Evolutionary conservation across 352 stramenopile genomes (phyloP).

Genomic region (Phytophthora gonapodyides): DNA sequence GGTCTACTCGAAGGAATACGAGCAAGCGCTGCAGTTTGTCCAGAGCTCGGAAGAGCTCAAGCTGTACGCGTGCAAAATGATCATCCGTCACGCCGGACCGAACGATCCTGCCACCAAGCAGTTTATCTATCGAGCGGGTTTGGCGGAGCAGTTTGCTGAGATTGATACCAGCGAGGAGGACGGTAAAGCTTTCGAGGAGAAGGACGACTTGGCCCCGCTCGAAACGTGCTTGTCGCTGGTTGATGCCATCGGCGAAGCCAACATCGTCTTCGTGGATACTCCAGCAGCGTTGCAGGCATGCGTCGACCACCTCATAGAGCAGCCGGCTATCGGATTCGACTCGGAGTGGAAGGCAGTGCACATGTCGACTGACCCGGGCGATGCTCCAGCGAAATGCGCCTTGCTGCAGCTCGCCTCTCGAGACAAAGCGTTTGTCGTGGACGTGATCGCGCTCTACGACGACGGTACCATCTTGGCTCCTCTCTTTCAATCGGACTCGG

Average conservation of each 20-base stretch:
- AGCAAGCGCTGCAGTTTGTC: slow-evolving; percentile 57
- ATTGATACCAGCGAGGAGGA: slow-evolving; percentile 46
- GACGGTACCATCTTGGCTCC: slow-evolving; percentile 35
- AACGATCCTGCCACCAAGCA: slow-evolving; percentile 50
- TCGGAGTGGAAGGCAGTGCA: slow-evolving; percentile 78
- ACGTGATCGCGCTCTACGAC: slow-evolving; percentile 55
- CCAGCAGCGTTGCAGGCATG: slow-evolving; percentile 38
- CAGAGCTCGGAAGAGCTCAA: slow-evolving; percentile 30
- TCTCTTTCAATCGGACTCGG: slow-evolving; percentile 50
- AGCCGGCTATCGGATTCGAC: slow-evolving; percentile 71
- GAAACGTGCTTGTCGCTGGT: slow-evolving; percentile 54
- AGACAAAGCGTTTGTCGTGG: slow-evolving; percentile 65
- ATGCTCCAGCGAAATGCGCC: slow-evolving; percentile 46
- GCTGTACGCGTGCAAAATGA: slow-evolving; percentile 60
- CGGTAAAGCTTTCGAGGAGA: slow-evolving; percentile 33
- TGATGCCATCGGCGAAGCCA: slow-evolving; percentile 43
- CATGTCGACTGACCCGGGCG: slow-evolving; percentile 17
- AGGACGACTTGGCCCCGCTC: slow-evolving; percentile 49
- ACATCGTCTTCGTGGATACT: slow-evolving; percentile 69
- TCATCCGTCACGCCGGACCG: slow-evolving; percentile 50
- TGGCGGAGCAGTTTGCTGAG: slow-evolving; percentile 46
- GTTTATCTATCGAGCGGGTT: slow-evolving; percentile 54
- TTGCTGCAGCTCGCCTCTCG: slow-evolving; percentile 70
- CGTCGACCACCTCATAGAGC: slow-evolving; percentile 42
- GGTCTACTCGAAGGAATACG: slow-evolving; percentile 62